Base-by-base conservation (phyloP, 2,329 filamentous ascomycete genomes). In the Apiospora pterosperma region DNA sequence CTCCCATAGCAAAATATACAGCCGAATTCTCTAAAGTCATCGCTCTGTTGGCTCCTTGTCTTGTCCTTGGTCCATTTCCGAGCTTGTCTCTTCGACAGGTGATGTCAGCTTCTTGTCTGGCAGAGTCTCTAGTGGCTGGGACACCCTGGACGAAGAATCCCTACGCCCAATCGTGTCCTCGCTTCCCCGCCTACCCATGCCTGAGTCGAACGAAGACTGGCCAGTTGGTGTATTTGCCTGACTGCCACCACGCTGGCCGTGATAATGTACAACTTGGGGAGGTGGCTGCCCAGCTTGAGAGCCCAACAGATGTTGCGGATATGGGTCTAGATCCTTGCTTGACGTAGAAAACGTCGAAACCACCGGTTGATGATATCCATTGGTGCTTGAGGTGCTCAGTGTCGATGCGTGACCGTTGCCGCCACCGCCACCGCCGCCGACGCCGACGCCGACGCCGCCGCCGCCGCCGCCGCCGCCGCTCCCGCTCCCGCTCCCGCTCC, bases 341-440 rank as follows among this genome's bases (percentile, higher is more conserved):
- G 88, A 90, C 1, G 88, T 91, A 39, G 88, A 90, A 71, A 91
- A 91, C 25, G 87, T 89, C 55, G 88, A 90, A 52, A 90, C 85
- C 25, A 90, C 80, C 5, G 88, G 88, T 73, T 90, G 87, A 72
- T 88, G 87, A 71, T 90, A 90, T n/a, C 87, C 88, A 74, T 90
- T 89, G 60, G 84, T 79, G 72, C 78, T 81, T 48, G 77, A 72
- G 64, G 76, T 76, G 67, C 76, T 79, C 42, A 74, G 68, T 36
- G 73, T 80, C 59, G 83, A 80, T 58, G 79, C 78, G 66, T 86
- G 83, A 59, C 81, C 82, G 38, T 69, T 52, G 36, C 69, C 70
- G 16, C 66, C 19, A 34, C 44, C 52, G n/a, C 69, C 67, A n/a
- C n/a, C n/a, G n/a, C n/a, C n/a, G n/a, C n/a, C n/a, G n/a, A n/a